Percentiles rank a stretch among this genome's conserved stretches.
Conservation (phyloP, 352 stramenopile species). For the Elongisporangium undulatum region DNA sequence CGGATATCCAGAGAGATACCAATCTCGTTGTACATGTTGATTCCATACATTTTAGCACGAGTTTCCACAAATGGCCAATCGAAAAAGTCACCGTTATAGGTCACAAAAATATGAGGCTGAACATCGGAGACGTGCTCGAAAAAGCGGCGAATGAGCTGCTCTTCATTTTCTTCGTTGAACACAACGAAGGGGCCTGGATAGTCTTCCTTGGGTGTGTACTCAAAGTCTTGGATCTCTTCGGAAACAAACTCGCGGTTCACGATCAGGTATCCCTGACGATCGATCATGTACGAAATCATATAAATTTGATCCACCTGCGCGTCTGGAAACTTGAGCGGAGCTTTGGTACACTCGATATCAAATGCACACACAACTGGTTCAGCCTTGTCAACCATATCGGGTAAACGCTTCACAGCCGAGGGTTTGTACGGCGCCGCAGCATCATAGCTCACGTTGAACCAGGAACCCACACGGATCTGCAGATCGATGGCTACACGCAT, state of each 20-base stretch:
- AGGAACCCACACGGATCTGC: slow-evolving; percentile 94
- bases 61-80: slow-evolving; percentile 98
- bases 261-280: slow-evolving; percentile 95
- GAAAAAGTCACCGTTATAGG: slow-evolving; percentile 99
- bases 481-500: slow-evolving; percentile 96
- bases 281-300: slow-evolving; percentile 99
- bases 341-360: slow-evolving; percentile 99
- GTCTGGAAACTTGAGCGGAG: slow-evolving; percentile 98
- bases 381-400: slow-evolving; percentile 91
- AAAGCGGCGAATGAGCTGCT: slow-evolving; percentile 81
- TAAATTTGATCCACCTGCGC: slow-evolving; percentile 92
- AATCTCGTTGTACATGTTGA: slow-evolving; percentile 90
- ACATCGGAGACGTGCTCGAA: slow-evolving; percentile 89
- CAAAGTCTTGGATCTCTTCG: slow-evolving; percentile 97
- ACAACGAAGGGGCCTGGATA: slow-evolving; percentile 93
- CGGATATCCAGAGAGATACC: slow-evolving; percentile 69
- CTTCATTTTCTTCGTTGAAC: slow-evolving; percentile 94
- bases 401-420: slow-evolving; percentile 41
- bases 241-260: slow-evolving; percentile 96
- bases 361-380: slow-evolving; percentile 96
- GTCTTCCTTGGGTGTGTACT: slow-evolving; percentile 97
- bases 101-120: slow-evolving; percentile 98
- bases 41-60: slow-evolving; percentile 88
- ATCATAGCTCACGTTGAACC: slow-evolving; percentile 94
- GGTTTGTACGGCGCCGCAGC: slow-evolving; percentile 48